A percentile compares a stretch with the other conserved stretches of the same genome.
phyloP scores from a whole-genome alignment of 768 basidiomycete genomes.

The Dacryopinax spathularia region DNA sequence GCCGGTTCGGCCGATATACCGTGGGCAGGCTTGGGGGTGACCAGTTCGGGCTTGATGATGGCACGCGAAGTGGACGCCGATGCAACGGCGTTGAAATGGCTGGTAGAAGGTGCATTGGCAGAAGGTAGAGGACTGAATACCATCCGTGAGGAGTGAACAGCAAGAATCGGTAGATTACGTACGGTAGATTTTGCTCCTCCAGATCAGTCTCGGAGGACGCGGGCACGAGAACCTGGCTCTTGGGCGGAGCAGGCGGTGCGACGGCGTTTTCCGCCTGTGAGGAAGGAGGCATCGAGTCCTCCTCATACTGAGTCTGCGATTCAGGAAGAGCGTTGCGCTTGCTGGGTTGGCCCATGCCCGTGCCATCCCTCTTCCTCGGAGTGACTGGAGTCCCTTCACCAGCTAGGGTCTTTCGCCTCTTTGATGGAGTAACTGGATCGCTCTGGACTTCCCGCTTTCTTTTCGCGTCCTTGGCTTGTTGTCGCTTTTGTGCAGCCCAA shows the following conservation, averaged over 20 bases:
- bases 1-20: not conserved
- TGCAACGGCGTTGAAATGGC: not conserved
- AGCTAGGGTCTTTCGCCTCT: not conserved
- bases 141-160: too few species aligned
- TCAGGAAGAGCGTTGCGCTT: not conserved
- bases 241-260: not conserved
- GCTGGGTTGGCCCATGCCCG: not conserved
- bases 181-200: not conserved
- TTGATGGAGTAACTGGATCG: not conserved
- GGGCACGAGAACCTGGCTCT: not conserved
- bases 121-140: not conserved
- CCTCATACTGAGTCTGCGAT: not conserved
- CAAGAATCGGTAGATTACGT: not conserved
- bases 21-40: not conserved
- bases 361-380: not conserved
- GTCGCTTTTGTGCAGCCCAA: slow-evolving; percentile 28
- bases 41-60: not conserved
- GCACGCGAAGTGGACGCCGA: not conserved
- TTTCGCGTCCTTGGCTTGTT: slow-evolving; percentile 21
- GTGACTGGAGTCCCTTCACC: not conserved
- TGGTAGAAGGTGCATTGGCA: not conserved
- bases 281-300: not conserved
- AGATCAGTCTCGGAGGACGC: not conserved
- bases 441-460: slow-evolving; percentile 15
- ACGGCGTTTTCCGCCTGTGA: not conserved